A percentile compares a stretch with the other conserved stretches of the same genome.
Evolutionary conservation across 2,329 filamentous ascomycete genomes (phyloP).

Genomic region (Scedosporium apiospermum): DNA sequence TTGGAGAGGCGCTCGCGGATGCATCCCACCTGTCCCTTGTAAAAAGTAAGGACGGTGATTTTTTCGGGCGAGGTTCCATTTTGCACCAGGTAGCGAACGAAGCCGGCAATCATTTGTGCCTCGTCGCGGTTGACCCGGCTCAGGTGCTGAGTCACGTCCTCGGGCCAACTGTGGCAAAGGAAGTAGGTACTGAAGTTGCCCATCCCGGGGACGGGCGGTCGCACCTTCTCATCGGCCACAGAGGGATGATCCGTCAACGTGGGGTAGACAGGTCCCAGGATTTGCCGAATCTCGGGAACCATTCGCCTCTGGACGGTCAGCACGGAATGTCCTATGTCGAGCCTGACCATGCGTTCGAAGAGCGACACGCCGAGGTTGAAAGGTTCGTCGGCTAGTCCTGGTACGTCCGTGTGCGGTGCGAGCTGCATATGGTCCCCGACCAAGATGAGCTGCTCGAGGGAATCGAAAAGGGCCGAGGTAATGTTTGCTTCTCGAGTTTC

Average conservation of each 20-base stretch:
- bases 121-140: slow-evolving; percentile 64
- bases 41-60: slow-evolving; percentile 80
- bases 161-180: slow-evolving; percentile 46
- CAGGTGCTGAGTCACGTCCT: slow-evolving; percentile 51
- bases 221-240: slow-evolving; percentile 21
- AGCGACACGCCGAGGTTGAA: slow-evolving; percentile 65
- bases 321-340: slow-evolving; percentile 52
- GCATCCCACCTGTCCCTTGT: slow-evolving; percentile 69
- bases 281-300: slow-evolving; percentile 32
- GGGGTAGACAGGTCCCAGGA: slow-evolving; percentile 40
- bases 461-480: slow-evolving; percentile 38
- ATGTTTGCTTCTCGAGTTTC: slow-evolving; percentile 61
- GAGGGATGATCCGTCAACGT: slow-evolving; percentile 32
- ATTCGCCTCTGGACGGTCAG: slow-evolving; percentile 59
- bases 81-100: slow-evolving; percentile 61
- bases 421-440: slow-evolving; percentile 78
- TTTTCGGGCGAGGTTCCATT: slow-evolving; percentile 51
- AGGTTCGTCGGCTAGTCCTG: slow-evolving; percentile 46
- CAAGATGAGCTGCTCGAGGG: slow-evolving; percentile 43
- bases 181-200: slow-evolving; percentile 25
- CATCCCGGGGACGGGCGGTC: slow-evolving; percentile 37
- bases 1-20: slow-evolving; percentile 41
- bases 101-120: slow-evolving; percentile 64
- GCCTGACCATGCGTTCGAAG: slow-evolving; percentile 68
- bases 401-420: slow-evolving; percentile 56